Evolutionary conservation across 2,329 filamentous ascomycete genomes (phyloP).

Genomic region (Magnaporthiopsis rhizophila): DNA sequence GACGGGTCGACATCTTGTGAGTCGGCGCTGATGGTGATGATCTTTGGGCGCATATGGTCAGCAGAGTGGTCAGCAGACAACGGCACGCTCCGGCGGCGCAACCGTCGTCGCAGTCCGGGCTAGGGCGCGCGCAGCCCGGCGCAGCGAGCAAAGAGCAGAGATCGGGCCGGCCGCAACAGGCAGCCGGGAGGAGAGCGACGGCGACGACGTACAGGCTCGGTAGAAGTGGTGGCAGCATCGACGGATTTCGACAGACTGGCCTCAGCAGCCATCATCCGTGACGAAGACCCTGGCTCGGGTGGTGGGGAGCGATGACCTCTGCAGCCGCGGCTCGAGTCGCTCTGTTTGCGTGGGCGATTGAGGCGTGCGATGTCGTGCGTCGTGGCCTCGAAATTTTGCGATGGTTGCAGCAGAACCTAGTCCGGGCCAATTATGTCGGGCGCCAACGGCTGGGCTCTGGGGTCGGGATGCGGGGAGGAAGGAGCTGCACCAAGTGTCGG

Average conservation of each 20-base stretch:
- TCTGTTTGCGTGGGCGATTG: slow-evolving; percentile 9
- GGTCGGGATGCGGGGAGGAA: not conserved
- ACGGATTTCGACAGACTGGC: slow-evolving; percentile 44
- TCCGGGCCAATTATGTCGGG: not conserved
- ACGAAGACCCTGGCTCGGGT: slow-evolving; percentile 25
- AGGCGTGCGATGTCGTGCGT: not conserved
- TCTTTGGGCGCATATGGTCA: slow-evolving; percentile 15
- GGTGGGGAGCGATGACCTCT: slow-evolving; percentile 8
- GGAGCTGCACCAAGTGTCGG: not conserved
- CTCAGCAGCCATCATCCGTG: slow-evolving; percentile 60
- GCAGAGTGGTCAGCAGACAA: not conserved
- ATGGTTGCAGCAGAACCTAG: not conserved
- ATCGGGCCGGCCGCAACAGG: not conserved
- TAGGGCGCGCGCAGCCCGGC: too few relatives aligned
- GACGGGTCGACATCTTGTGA: slow-evolving; percentile 40
- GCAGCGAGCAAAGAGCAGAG: not conserved
- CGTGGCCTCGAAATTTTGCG: slow-evolving; percentile 6
- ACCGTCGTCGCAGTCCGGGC: not conserved
- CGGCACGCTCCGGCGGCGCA: too few relatives aligned
- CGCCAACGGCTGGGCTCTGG: not conserved
- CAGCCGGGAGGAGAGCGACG: slow-evolving; percentile 2
- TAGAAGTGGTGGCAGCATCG: slow-evolving; percentile 42
- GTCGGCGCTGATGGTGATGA: slow-evolving; percentile 27
- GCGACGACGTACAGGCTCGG: slow-evolving; percentile 27
- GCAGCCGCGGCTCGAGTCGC: slow-evolving; percentile 13